Base-by-base conservation (phyloP, 306 rosid genomes). In the Lathyrus aphaca region DNA sequence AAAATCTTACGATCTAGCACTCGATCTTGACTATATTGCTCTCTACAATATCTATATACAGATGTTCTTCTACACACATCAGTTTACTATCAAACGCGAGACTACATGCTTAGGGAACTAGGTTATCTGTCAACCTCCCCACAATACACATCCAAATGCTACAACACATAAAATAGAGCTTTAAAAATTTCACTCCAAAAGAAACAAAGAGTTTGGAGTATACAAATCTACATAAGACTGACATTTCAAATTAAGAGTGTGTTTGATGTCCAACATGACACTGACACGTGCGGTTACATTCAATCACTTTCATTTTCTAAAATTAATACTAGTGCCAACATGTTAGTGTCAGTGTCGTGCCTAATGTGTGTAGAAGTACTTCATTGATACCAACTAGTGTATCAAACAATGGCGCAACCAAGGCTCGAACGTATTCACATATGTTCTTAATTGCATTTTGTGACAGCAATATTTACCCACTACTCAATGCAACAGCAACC, bases 351-450 rank as follows among this genome's bases (percentile, higher is more conserved):
- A 19, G 1, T 4, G 30, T 11, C 8, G n/a, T 21, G 14, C 6
- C 15, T 0, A 3, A 5, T 9, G 0, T 21, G 5, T 18, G 1
- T 21, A 19, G 2, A 2, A 19, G 1, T 51, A 0, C 7, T 51
- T 10, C 58, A 51, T 10, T 15, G n/a, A 51, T 58, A 57, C 12
- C 29, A 37, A 35, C 45, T 29, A 73, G 35, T 48, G 23, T 63
- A 60, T 55, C 64, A 77, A 73, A 37, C 38, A 42, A 5, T 40
- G 10, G 38, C 21, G 38, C 21, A 67, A 67, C 14, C n/a, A 66
- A 30, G 40, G 70, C 55, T 2, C 18, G 15, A 61, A 17, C 15
- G 10, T 35, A 6, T 35, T 35, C 39, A 7, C 39, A 7, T 0
- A 35, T 35, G 39, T 35, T 35, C 8, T 35, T 10, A 35, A 35